phyloP scores from a whole-genome alignment of 495 filamentous ascomycete species.

The Cairneyella variabilis region DNA sequence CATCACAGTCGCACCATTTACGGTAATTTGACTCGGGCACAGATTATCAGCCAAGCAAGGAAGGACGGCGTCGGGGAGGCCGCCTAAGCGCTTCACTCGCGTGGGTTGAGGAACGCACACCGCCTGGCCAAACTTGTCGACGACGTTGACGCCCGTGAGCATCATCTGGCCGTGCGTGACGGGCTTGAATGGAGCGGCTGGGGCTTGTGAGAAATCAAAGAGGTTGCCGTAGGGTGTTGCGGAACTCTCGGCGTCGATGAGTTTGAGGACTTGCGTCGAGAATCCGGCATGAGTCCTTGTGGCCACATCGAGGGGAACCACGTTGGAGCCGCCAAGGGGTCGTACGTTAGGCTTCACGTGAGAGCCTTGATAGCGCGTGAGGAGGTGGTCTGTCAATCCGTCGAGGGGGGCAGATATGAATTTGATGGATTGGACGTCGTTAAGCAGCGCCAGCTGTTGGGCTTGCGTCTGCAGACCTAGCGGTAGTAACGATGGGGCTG shows the following conservation, averaged over 20 bases:
- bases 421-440: slow-evolving; percentile 29
- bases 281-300: too few relatives aligned
- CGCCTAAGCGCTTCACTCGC: neutral
- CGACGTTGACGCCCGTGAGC: slow-evolving; percentile 45
- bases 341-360: slow-evolving; percentile 39
- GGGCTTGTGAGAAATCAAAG: neutral
- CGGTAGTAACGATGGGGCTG: neutral
- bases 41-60: too few relatives aligned
- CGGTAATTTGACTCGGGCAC: too few relatives aligned
- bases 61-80: too few relatives aligned
- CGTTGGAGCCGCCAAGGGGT: neutral
- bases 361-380: slow-evolving; percentile 36
- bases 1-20: neutral
- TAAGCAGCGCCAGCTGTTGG: neutral
- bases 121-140: slow-evolving; percentile 52
- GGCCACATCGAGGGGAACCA: too few relatives aligned
- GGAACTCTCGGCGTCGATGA: neutral
- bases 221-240: slow-evolving; percentile 10
- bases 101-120: slow-evolving; percentile 23
- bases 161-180: slow-evolving; percentile 44
- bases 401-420: slow-evolving; percentile 38
- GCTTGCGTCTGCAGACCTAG: neutral
- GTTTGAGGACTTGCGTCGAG: neutral
- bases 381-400: slow-evolving; percentile 39
- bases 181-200: slow-evolving; percentile 34